Conservation (phyloP, 2,329 filamentous ascomycete genomes). For the Colletotrichum filicis region DNA sequence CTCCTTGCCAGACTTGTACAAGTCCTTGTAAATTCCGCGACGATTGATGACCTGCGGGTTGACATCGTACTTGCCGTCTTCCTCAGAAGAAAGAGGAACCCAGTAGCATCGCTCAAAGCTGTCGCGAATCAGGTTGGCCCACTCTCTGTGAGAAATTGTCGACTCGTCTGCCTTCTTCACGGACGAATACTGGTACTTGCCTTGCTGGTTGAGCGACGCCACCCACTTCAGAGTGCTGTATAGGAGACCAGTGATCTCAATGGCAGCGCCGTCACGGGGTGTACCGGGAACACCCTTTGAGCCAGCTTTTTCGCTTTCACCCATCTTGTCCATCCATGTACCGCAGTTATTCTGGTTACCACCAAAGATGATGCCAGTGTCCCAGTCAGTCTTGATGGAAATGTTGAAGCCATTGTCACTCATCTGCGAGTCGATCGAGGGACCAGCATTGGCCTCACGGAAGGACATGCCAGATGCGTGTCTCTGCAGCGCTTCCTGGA, state of each 20-base stretch:
- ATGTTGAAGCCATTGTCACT: slow-evolving; percentile 91
- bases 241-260: slow-evolving; percentile 93
- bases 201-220: slow-evolving; percentile 71
- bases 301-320: slow-evolving; percentile 90
- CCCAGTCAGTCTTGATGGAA: slow-evolving; percentile 91
- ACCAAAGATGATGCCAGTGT: slow-evolving; percentile 89
- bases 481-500: slow-evolving; percentile 92
- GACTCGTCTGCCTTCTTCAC: slow-evolving; percentile 74
- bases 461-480: slow-evolving; percentile 93
- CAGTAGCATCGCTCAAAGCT: slow-evolving; percentile 97
- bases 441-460: slow-evolving; percentile 92
- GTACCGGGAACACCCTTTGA: slow-evolving; percentile 96
- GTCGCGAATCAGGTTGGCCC: slow-evolving; percentile 81
- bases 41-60: slow-evolving; percentile 85
- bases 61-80: slow-evolving; percentile 83
- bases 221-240: slow-evolving; percentile 93
- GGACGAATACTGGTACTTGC: slow-evolving; percentile 77
- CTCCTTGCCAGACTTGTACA: slow-evolving; percentile 93
- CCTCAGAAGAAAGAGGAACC: slow-evolving; percentile 74
- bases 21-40: slow-evolving; percentile 96
- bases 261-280: slow-evolving; percentile 93
- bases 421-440: slow-evolving; percentile 92
- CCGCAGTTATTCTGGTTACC: slow-evolving; percentile 96
- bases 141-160: slow-evolving; percentile 76
- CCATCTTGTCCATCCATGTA: slow-evolving; percentile 99